Conservation (phyloP, 2,329 filamentous ascomycete genomes). For the Cladobotryum mycophilum region DNA sequence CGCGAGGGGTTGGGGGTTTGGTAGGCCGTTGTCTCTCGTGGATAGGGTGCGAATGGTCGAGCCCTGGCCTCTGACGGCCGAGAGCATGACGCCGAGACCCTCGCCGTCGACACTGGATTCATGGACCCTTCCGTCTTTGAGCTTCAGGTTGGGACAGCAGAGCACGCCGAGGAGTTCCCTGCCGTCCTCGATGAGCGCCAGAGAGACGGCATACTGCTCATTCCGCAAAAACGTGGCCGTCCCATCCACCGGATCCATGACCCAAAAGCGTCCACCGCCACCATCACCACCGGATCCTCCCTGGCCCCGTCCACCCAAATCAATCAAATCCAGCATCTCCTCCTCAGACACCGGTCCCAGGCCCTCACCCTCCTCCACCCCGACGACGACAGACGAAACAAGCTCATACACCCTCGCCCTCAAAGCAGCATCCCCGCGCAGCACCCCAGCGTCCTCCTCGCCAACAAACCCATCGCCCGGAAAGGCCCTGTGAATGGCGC, state of each 20-base stretch:
- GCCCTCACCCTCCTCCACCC: constrained; percentile 15
- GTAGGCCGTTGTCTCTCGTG: constrained; percentile 12
- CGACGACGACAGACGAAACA: constrained; percentile 28
- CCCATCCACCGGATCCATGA: constrained; percentile 60
- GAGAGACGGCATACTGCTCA: constrained; percentile 57
- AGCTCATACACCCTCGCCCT: constrained; percentile 50
- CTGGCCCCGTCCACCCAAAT: constrained; percentile 44
- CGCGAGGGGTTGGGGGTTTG: constrained; percentile 10
- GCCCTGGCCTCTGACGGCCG: constrained; percentile 27
- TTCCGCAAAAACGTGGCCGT: constrained; percentile 55
- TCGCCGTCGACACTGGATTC: constrained; percentile 27
- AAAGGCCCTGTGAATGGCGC: constrained; percentile 46
- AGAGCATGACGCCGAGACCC: constrained; percentile 31
- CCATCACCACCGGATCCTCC: constrained; percentile 25
- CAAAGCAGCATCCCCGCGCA: constrained; percentile 43
- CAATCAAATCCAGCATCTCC: constrained; percentile 57
- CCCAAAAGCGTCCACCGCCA: constrained; percentile 50
- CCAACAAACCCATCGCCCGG: constrained; percentile 53
- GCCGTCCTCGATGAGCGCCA: constrained; percentile 53
- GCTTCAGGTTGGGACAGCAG: constrained; percentile 52
- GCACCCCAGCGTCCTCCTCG: constrained; percentile 51
- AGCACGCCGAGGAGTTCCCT: constrained; percentile 52
- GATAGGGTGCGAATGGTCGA: constrained; percentile 22
- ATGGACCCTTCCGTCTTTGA: constrained; percentile 29
- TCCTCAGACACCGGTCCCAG: constrained; percentile 38